Evolutionary conservation across 179 eudicot genomes (phyloP).

Genomic region (Corrigiola litoralis): DNA sequence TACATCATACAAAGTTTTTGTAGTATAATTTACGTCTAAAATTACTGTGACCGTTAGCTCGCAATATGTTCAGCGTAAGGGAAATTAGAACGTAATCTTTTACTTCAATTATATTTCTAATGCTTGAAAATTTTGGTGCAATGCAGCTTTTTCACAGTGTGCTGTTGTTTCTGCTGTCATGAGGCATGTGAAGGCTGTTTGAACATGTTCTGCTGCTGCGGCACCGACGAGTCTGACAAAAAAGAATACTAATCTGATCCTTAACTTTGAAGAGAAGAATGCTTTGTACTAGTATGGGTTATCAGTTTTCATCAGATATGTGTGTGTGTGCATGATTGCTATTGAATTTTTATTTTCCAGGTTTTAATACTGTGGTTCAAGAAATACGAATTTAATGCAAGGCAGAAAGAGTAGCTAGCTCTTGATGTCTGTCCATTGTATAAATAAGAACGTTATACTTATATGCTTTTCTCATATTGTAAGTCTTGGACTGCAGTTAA

Average conservation of each 20-base stretch:
- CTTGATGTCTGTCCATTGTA: conserved; percentile 1
- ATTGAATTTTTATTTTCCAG: neutral
- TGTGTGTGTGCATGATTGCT: conserved; percentile 5
- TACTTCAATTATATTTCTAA: neutral
- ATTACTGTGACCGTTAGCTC: no score
- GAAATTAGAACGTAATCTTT: neutral
- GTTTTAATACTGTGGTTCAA: neutral
- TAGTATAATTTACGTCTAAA: no score
- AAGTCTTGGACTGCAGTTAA: no score
- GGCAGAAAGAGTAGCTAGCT: conserved; percentile 14
- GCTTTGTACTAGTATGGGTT: neutral
- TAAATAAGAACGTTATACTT: neutral
- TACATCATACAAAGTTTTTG: no score
- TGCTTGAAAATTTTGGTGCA: neutral
- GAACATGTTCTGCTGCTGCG: conserved; percentile 44
- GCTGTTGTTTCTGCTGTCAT: conserved; percentile 70
- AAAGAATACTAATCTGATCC: conserved; percentile 2
- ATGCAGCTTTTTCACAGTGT: conserved; percentile 46
- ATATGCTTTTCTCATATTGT: neutral
- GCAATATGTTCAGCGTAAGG: neutral
- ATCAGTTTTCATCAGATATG: neutral
- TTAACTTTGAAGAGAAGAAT: neutral
- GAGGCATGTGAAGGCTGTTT: conserved; percentile 60
- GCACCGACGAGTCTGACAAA: conserved; percentile 25
- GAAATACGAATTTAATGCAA: neutral